Base-by-base conservation (phyloP, 495 filamentous ascomycete genomes). In the Xylaria cubensis region DNA sequence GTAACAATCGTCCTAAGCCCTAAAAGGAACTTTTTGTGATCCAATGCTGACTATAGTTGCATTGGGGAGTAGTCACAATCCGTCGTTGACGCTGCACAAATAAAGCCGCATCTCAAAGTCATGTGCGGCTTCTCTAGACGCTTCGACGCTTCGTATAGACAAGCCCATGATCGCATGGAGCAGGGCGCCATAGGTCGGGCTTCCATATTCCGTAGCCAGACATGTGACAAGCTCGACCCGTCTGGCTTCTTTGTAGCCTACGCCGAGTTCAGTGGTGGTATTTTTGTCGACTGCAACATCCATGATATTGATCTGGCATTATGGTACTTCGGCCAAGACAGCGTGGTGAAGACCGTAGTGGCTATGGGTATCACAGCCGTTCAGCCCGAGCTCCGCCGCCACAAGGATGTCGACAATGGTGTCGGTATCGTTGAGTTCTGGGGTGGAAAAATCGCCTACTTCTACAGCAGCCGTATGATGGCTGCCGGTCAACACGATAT, bases 401-500 rank as follows among this genome's bases (percentile, higher is more conserved):
- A 89, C 78, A 86, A 86, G 13, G 90, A 92, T 72, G 82, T 84
- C 32, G 90, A 92, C 74, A 92, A 91, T 69, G 89, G 87, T 17
- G 85, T 91, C 5, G 89, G 88, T 0, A 79, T 91, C 39, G 86
- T 91, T 9, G 90, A 92, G 80, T 92, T 91, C 78, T 86, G 84
- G 68, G 85, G 84, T 51, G 89, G 88, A 19, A 83, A 85, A 74
- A 85, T 92, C 48, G 89, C 88, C 7, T 90, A 90, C 71, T 87
- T 90, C 70, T 91, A 89, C 77, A 81, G 80, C 24, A 83, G 79
- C 9, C 81, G 89, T 19, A 91, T 90, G 88, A 91, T 91, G 87
- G 86, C 88, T 0, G 83, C 86, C 2, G 90, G 90, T 1, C 90
- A 91, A 79, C 84, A 90, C 72, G 90, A 92, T 73, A 85, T 82